Evolutionary conservation across 2,329 filamentous ascomycete genomes (phyloP).

Genomic region (Alternaria triticina): DNA sequence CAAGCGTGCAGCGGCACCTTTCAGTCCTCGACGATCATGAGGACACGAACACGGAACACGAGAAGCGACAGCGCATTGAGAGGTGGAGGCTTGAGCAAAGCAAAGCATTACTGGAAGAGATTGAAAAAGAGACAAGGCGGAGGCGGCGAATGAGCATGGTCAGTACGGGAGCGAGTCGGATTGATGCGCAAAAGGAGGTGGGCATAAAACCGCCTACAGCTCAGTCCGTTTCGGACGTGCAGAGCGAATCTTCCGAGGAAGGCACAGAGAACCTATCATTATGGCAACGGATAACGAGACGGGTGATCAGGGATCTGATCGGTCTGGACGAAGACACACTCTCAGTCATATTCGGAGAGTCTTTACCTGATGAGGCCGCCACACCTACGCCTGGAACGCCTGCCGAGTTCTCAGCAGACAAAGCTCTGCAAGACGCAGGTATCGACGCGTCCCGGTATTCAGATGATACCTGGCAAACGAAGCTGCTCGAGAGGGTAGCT

Average conservation of each 20-base stretch:
- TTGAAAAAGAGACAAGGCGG: conserved; percentile 79
- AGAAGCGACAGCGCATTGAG: conserved; percentile 85
- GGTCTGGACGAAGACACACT: conserved; percentile 87
- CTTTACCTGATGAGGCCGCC: conserved; percentile 60
- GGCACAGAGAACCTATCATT: conserved; percentile 68
- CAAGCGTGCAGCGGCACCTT: conserved; percentile 64
- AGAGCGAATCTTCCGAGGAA: conserved; percentile 48
- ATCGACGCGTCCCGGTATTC: conserved; percentile 40
- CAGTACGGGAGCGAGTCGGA: conserved; percentile 51
- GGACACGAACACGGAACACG: conserved; percentile 65
- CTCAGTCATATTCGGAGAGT: conserved; percentile 85
- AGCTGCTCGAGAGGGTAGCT: conserved; percentile 82
- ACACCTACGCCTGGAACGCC: conserved; percentile 28
- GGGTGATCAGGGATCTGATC: conserved; percentile 86
- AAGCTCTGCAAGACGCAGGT: conserved; percentile 27
- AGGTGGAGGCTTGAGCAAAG: conserved; percentile 93
- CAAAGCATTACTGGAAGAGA: conserved; percentile 81
- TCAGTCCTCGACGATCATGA: conserved; percentile 61
- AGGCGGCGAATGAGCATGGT: conserved; percentile 69
- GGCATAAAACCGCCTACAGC: conserved; percentile 18
- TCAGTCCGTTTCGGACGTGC: conserved; percentile 32
- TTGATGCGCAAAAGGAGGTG: conserved; percentile 21
- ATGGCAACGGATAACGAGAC: conserved; percentile 81
- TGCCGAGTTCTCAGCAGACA: conserved; percentile 23
- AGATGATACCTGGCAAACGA: conserved; percentile 70